A percentile compares a stretch with the other conserved stretches of the same genome.
phyloP scores from a whole-genome alignment of 768 basidiomycete species.

The Leccinum variicolor region DNA sequence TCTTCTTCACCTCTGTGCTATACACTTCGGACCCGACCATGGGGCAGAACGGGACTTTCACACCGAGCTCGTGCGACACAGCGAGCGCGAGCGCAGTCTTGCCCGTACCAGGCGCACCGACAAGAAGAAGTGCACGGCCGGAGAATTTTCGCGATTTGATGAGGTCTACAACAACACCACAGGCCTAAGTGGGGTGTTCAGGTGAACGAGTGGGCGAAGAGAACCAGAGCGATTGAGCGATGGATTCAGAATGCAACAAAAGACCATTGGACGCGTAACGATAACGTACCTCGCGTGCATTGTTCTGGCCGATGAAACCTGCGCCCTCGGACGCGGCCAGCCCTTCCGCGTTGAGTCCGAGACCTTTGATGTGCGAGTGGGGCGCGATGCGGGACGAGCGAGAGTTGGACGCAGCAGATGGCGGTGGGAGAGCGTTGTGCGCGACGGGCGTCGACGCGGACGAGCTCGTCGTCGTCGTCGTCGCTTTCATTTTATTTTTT shows the following conservation, averaged over 20 bases:
- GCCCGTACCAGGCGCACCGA: constrained; percentile 95
- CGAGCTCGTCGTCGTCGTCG: constrained; percentile 40
- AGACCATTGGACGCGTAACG: background rate
- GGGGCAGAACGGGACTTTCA: constrained; percentile 95
- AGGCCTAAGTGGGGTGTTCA: constrained; percentile 53
- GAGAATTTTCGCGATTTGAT: constrained; percentile 92
- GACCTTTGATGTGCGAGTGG: constrained; percentile 96
- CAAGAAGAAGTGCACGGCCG: constrained; percentile 87
- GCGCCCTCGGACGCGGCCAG: constrained; percentile 66
- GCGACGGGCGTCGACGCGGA: constrained; percentile 55
- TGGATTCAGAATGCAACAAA: background rate
- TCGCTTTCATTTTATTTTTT: constrained; percentile 36
- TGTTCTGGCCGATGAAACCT: constrained; percentile 89
- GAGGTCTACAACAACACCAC: constrained; percentile 85
- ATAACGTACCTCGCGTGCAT: constrained; percentile 77
- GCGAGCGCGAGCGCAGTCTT: constrained; percentile 98
- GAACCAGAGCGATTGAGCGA: background rate
- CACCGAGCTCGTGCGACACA: constrained; percentile 89
- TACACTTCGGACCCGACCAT: constrained; percentile 99
- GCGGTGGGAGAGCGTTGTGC: constrained; percentile 72
- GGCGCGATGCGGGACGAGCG: constrained; percentile 81
- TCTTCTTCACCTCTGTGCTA: constrained; percentile 97
- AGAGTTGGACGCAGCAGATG: constrained; percentile 55
- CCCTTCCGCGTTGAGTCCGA: constrained; percentile 86
- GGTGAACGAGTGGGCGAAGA: background rate